A percentile compares a stretch with the other conserved stretches of the same genome.
Conservation (phyloP, 1,284 basidiomycete genomes). For the Sporisorium sorghi region DNA sequence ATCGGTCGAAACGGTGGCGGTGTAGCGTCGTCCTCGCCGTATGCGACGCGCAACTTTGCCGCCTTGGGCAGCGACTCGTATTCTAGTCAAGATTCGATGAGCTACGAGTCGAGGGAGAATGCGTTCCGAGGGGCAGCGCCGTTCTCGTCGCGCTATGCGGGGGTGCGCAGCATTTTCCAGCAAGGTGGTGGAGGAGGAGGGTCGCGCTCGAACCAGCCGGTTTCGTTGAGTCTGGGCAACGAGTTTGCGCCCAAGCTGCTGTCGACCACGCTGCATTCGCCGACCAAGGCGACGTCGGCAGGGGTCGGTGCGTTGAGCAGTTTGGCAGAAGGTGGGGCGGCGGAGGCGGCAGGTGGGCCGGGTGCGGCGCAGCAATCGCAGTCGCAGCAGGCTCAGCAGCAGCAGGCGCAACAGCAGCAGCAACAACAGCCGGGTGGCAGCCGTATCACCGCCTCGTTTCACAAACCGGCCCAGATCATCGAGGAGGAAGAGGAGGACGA, state of each 20-base stretch:
- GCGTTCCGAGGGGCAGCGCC: conserved; percentile 23
- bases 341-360: background rate
- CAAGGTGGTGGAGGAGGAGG: conserved; percentile 11
- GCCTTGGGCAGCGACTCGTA: conserved; percentile 16
- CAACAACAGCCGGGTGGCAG: conserved; percentile 13
- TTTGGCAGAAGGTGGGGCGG: background rate
- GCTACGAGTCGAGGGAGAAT: conserved; percentile 3
- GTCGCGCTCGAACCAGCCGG: conserved; percentile 13
- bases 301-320: background rate
- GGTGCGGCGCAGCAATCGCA: background rate
- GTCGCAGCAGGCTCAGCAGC: background rate
- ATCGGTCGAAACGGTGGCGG: conserved; percentile 2
- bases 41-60: conserved; percentile 39
- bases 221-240: conserved; percentile 50
- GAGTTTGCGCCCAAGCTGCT: conserved; percentile 52
- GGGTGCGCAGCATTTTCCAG: conserved; percentile 53
- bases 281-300: conserved; percentile 10
- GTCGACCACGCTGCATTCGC: conserved; percentile 32
- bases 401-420: conserved; percentile 10
- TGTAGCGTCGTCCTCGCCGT: conserved; percentile 18
- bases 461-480: conserved; percentile 48
- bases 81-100: conserved; percentile 9
- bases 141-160: conserved; percentile 48
- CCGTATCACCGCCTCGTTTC: conserved; percentile 30
- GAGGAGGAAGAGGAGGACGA: conserved; percentile 58